phyloP scores from a whole-genome alignment of 208 protist genomes.

The Paratrypanosoma confusum region DNA sequence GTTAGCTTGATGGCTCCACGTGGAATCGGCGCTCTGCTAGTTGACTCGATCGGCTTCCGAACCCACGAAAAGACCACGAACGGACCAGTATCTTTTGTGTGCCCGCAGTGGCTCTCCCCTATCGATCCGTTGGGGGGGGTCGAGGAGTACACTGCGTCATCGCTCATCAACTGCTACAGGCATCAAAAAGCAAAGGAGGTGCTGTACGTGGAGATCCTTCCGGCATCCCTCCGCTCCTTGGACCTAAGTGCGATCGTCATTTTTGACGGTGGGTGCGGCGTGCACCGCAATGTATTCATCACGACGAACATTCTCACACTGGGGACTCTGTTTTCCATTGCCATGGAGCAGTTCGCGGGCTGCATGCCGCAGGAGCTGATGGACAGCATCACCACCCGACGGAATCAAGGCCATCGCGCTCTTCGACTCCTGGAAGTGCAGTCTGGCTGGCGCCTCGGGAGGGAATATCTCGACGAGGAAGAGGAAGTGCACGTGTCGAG shows the following conservation, averaged over 20 bases:
- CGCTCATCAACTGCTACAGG: too few species aligned
- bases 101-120: too few species aligned
- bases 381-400: neutral
- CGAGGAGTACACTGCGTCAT: too few species aligned
- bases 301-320: constrained; percentile 2
- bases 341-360: neutral
- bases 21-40: too few species aligned
- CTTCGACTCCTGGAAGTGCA: constrained; percentile 6
- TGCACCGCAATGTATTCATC: constrained; percentile 3
- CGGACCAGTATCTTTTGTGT: too few species aligned
- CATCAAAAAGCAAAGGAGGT: neutral
- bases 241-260: constrained; percentile 6
- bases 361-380: neutral
- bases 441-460: neutral
- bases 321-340: constrained; percentile 4
- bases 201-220: constrained; percentile 4
- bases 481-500: neutral
- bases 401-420: neutral
- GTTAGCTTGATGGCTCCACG: too few species aligned
- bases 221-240: constrained; percentile 1
- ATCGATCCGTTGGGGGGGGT: too few species aligned
- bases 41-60: too few species aligned
- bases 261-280: constrained; percentile 6
- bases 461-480: neutral
- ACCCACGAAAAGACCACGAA: too few species aligned